phyloP scores from a whole-genome alignment of 306 rosid species.

The Dicorynia guianensis region DNA sequence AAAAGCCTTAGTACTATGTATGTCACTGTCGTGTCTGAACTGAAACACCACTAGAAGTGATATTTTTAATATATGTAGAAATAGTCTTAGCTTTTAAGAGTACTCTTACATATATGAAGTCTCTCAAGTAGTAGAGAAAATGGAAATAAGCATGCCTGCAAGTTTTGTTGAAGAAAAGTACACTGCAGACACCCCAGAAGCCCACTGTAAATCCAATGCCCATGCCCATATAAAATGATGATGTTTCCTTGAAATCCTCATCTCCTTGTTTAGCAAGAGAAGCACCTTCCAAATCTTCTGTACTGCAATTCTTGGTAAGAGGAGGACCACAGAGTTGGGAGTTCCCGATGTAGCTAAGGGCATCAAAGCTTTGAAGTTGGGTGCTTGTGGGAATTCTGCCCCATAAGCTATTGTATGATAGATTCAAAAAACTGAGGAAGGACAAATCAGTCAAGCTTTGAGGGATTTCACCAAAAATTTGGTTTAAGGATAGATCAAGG shows the following conservation, averaged over 20 bases:
- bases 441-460: background rate
- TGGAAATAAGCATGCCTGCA: conserved; percentile 20
- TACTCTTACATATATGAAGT: background rate
- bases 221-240: background rate
- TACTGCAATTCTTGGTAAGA: background rate
- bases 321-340: conserved; percentile 21
- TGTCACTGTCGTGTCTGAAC: background rate
- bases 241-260: background rate
- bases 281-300: background rate
- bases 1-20: too few relatives aligned
- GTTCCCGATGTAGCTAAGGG: background rate
- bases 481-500: conserved; percentile 15
- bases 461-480: conserved; percentile 9
- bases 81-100: background rate
- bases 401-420: background rate
- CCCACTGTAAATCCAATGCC: conserved; percentile 1
- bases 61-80: background rate
- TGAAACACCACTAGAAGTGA: background rate
- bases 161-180: background rate
- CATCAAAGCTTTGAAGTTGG: conserved; percentile 13
- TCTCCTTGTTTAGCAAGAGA: background rate
- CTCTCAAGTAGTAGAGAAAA: background rate
- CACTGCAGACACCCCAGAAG: background rate
- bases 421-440: conserved; percentile 4
- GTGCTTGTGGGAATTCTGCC: conserved; percentile 12